phyloP scores from a whole-genome alignment of 768 basidiomycete genomes.

The Russula vinacea region DNA sequence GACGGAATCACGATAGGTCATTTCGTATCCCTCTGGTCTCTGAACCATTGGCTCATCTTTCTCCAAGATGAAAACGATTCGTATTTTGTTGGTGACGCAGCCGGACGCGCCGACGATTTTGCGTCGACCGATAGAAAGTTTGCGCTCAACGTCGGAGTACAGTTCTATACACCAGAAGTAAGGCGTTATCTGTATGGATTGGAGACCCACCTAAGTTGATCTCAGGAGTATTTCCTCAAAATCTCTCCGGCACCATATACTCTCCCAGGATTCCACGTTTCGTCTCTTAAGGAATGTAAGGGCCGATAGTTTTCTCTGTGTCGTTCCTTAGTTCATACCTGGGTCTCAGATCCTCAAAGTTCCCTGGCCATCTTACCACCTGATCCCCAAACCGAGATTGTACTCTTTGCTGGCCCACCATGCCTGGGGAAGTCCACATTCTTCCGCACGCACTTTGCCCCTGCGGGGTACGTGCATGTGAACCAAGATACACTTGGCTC shows the following conservation, averaged over 20 bases:
- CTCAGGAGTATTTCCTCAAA: conserved; percentile 76
- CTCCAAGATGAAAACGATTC: conserved; percentile 57
- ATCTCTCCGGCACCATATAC: conserved; percentile 42
- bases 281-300: conserved; percentile 38
- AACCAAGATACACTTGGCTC: conserved; percentile 82
- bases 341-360: conserved; percentile 46
- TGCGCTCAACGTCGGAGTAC: conserved; percentile 70
- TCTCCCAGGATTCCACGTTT: conserved; percentile 70
- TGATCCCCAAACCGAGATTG: conserved; percentile 42
- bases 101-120: conserved; percentile 75
- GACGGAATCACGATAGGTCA: conserved; percentile 66
- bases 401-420: conserved; percentile 61
- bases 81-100: conserved; percentile 89
- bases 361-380: conserved; percentile 31
- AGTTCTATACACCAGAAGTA: conserved; percentile 85
- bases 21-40: neutral
- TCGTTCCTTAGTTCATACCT: conserved; percentile 41
- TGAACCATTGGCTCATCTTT: conserved; percentile 2
- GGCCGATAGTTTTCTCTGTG: neutral
- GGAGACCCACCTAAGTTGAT: neutral
- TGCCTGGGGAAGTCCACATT: conserved; percentile 81
- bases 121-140: conserved; percentile 82
- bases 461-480: conserved; percentile 70
- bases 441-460: conserved; percentile 63
- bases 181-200: conserved; percentile 12